Conservation (phyloP, 192 early-diverging fungal species). For the Thamnidium elegans region DNA sequence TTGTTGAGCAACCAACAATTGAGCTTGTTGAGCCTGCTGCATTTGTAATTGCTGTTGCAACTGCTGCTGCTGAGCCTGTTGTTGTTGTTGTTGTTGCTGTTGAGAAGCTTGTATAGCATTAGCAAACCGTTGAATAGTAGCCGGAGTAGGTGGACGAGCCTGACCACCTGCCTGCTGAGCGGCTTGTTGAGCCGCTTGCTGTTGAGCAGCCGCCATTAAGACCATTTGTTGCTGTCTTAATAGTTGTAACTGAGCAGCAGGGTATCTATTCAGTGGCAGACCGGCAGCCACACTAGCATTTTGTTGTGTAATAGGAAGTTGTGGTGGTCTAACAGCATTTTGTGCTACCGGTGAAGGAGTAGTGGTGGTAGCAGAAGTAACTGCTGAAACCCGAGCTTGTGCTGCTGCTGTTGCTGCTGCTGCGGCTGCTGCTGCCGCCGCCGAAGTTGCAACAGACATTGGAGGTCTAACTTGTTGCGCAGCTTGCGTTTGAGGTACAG, state of each 20-base stretch:
- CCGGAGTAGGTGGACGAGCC: conserved; percentile 5
- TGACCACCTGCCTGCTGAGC: not conserved
- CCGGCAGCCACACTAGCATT: conserved; percentile 8
- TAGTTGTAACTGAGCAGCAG: conserved; percentile 31
- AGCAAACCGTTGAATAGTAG: conserved; percentile 25
- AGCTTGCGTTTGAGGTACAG: conserved; percentile 17
- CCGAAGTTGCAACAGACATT: not conserved
- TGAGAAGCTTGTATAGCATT: conserved; percentile 20
- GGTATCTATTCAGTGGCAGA: conserved; percentile 28
- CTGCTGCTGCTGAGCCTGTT: conserved; percentile 29
- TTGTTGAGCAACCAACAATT: conserved; percentile 25
- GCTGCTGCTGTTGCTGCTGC: too few species aligned
- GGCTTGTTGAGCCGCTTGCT: not conserved
- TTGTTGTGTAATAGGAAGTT: conserved; percentile 17
- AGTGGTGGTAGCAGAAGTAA: not conserved
- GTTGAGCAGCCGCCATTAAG: conserved; percentile 21
- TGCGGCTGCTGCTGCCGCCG: conserved; percentile 14
- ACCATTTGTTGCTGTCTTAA: conserved; percentile 27
- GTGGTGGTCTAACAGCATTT: conserved; percentile 24
- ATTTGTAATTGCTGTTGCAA: conserved; percentile 36
- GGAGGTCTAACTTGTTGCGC: conserved; percentile 9
- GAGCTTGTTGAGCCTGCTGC: conserved; percentile 18
- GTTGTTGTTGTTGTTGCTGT: conserved; percentile 19
- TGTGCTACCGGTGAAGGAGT: not conserved
- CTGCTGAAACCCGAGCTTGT: conserved; percentile 20